Conservation (phyloP, 1,284 basidiomycete species). For the Waitea zeae region DNA sequence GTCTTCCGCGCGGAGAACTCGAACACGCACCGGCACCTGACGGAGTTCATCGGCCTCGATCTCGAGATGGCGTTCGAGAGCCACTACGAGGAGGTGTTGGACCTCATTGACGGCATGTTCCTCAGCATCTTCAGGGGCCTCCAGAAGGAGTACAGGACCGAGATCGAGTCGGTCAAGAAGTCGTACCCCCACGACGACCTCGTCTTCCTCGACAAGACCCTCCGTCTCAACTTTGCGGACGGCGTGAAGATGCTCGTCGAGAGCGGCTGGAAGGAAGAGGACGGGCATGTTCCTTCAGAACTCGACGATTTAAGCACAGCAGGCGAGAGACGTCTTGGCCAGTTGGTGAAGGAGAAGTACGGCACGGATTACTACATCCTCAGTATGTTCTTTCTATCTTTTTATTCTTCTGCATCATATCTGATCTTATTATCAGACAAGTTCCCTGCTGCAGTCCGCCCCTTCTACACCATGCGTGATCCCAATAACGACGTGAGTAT, state of each 20-base stretch:
- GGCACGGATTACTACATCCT: slow-evolving; percentile 54
- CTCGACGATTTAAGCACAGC: slow-evolving; percentile 24
- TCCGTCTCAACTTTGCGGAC: slow-evolving; percentile 34
- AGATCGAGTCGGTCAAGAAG: slow-evolving; percentile 36
- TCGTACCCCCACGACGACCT: slow-evolving; percentile 41
- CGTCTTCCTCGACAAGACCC: slow-evolving; percentile 28
- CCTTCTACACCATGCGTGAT: slow-evolving; percentile 62
- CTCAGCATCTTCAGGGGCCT: slow-evolving; percentile 20
- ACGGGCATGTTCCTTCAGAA: slow-evolving; percentile 30
- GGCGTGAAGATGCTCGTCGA: slow-evolving; percentile 38
- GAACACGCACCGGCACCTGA: slow-evolving; percentile 59
- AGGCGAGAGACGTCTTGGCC: slow-evolving; percentile 41
- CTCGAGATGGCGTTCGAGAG: slow-evolving; percentile 57
- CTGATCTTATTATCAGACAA: slow-evolving; percentile 21
- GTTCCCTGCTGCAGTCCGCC: slow-evolving; percentile 43
- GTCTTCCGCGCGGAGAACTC: slow-evolving; percentile 63
- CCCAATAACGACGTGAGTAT: slow-evolving; percentile 25
- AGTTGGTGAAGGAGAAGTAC: slow-evolving; percentile 47
- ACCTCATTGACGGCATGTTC: slow-evolving; percentile 21
- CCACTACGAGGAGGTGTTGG: slow-evolving; percentile 42
- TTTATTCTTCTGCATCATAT: too few relatives aligned
- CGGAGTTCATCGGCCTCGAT: slow-evolving; percentile 61
- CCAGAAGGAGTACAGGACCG: slow-evolving; percentile 17
- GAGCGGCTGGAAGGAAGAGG: slow-evolving; percentile 25
- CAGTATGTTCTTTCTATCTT: slow-evolving; percentile 7